Percentiles rank a stretch among this genome's conserved stretches.
These are phyloP conservation scores for Pichia sp. DNA, from an alignment of 1,139 yeast genomes.

Conservation along the genomic window DNA sequence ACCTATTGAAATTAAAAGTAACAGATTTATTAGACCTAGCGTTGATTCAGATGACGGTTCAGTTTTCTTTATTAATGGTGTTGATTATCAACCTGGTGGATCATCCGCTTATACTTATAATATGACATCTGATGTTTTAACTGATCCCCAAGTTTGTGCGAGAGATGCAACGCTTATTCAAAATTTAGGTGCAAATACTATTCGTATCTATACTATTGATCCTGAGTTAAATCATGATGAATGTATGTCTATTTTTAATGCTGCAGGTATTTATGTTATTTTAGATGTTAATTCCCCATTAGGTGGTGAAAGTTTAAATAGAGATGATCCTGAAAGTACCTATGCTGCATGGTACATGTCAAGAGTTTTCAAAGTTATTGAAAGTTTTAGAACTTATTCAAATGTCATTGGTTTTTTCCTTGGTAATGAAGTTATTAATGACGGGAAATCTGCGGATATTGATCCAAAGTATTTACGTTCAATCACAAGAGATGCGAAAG, in stretches of 20 bases:
- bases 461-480: constrained; percentile 77
- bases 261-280: constrained; percentile 83
- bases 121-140: constrained; percentile 58
- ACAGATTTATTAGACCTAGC: constrained; percentile 43
- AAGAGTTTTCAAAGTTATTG: constrained; percentile 76
- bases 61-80: constrained; percentile 49
- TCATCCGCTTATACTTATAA: constrained; percentile 51
- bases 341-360: constrained; percentile 63
- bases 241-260: constrained; percentile 79
- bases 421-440: constrained; percentile 90
- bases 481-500: constrained; percentile 84
- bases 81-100: constrained; percentile 89
- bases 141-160: constrained; percentile 64
- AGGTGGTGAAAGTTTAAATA: constrained; percentile 56
- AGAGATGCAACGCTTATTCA: constrained; percentile 78
- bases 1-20: constrained; percentile 41
- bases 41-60: constrained; percentile 37
- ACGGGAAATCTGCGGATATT: constrained; percentile 57
- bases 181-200: constrained; percentile 62
- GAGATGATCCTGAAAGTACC: constrained; percentile 63
- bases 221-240: constrained; percentile 77
- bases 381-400: constrained; percentile 74
- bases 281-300: constrained; percentile 84
- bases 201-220: constrained; percentile 68
- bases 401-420: constrained; percentile 87